These are phyloP conservation scores for Podospora tetraspora DNA, from an alignment of 495 filamentous ascomycete species.

Conservation along the genomic window DNA sequence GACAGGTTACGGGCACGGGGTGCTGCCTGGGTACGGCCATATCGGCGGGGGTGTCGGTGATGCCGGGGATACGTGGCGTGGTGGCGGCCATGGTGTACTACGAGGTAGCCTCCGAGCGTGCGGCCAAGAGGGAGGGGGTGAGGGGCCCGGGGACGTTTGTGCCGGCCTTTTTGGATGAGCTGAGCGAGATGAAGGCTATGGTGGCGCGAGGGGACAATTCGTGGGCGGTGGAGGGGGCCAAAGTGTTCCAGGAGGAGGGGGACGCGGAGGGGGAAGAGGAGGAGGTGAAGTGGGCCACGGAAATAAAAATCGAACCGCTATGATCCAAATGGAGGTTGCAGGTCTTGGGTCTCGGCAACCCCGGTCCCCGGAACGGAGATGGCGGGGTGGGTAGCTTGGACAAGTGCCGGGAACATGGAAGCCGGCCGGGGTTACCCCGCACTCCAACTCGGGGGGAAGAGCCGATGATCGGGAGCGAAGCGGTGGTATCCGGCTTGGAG, in stretches of 20 bases:
- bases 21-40: slow-evolving; percentile 81
- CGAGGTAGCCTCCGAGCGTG: slow-evolving; percentile 80
- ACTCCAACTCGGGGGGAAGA: not conserved
- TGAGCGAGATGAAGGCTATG: slow-evolving; percentile 48
- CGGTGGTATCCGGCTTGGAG: not conserved
- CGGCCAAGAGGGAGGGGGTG: slow-evolving; percentile 55
- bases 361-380: not conserved
- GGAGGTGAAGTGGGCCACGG: not conserved
- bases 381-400: not conserved
- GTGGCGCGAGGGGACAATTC: slow-evolving; percentile 40
- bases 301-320: not conserved
- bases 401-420: not conserved
- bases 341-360: not conserved
- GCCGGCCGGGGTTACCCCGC: not conserved
- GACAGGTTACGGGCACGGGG: slow-evolving; percentile 81
- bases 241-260: slow-evolving; percentile 30
- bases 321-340: not conserved
- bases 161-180: slow-evolving; percentile 73
- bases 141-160: slow-evolving; percentile 84
- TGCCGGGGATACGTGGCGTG: slow-evolving; percentile 58
- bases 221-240: slow-evolving; percentile 49
- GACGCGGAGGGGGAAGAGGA: too few species aligned
- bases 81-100: slow-evolving; percentile 68
- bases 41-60: slow-evolving; percentile 63
- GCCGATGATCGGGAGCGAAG: not conserved